Evolutionary conservation across 768 basidiomycete species (phyloP).

Genomic region (Tephrocybe sp.): DNA sequence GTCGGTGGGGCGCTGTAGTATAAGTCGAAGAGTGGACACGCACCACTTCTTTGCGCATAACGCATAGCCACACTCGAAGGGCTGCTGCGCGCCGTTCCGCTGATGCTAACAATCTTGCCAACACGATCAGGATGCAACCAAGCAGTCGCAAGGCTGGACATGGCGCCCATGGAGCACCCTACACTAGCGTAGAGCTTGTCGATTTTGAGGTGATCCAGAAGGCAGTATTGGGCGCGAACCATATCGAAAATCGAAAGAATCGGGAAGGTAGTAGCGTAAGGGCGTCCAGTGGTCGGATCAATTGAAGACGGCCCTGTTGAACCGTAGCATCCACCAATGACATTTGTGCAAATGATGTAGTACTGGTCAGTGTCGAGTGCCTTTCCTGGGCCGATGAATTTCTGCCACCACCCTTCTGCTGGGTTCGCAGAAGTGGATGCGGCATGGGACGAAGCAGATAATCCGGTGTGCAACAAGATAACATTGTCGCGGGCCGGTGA

Average conservation of each 20-base stretch:
- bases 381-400: conserved; percentile 94
- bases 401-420: conserved; percentile 96
- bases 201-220: conserved; percentile 84
- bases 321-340: conserved; percentile 96
- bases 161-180: conserved; percentile 95
- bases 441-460: conserved; percentile 94
- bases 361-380: conserved; percentile 90
- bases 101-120: conserved; percentile 88
- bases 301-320: conserved; percentile 91
- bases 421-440: conserved; percentile 77
- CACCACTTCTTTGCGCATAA: conserved; percentile 94
- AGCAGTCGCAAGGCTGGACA: conserved; percentile 96
- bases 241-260: conserved; percentile 94
- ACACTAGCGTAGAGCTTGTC: conserved; percentile 89
- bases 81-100: conserved; percentile 89
- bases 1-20: not conserved
- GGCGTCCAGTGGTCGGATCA: conserved; percentile 62
- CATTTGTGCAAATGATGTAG: conserved; percentile 95
- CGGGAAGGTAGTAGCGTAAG: conserved; percentile 90
- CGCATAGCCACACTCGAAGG: conserved; percentile 94
- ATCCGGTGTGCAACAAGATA: conserved; percentile 92
- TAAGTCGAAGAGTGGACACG: conserved; percentile 23
- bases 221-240: conserved; percentile 87
- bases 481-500: conserved; percentile 77
- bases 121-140: conserved; percentile 90